Percentiles rank a stretch among this genome's conserved stretches.
Evolutionary conservation across 1,284 basidiomycete species (phyloP).

Genomic region (Moesziomyces sp.): DNA sequence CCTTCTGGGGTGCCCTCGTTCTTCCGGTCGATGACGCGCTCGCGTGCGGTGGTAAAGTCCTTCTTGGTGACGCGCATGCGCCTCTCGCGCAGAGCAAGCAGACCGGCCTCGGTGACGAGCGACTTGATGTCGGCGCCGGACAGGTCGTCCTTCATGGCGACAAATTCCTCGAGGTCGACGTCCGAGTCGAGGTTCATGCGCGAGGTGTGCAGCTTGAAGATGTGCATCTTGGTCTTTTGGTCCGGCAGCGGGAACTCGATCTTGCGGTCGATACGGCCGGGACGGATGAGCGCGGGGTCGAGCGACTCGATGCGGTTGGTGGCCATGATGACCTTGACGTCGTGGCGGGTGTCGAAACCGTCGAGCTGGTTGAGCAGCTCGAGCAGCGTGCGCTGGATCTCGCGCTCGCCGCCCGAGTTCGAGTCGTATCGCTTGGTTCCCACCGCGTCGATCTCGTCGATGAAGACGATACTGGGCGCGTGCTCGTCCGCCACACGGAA

Average conservation of each 20-base stretch:
- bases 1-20: slow-evolving; percentile 64
- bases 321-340: slow-evolving; percentile 89
- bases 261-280: slow-evolving; percentile 99
- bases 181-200: slow-evolving; percentile 93
- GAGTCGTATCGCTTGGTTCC: slow-evolving; percentile 71
- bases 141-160: slow-evolving; percentile 94
- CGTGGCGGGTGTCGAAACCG: slow-evolving; percentile 97
- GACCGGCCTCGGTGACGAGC: slow-evolving; percentile 81
- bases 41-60: slow-evolving; percentile 65
- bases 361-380: slow-evolving; percentile 80
- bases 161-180: slow-evolving; percentile 95
- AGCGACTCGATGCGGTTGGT: slow-evolving; percentile 93
- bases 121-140: slow-evolving; percentile 96
- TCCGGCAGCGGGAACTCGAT: slow-evolving; percentile 72
- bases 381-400: slow-evolving; percentile 70
- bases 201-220: slow-evolving; percentile 95
- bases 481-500: slow-evolving; percentile 70
- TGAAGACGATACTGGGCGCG: slow-evolving; percentile 70
- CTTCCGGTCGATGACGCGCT: slow-evolving; percentile 66
- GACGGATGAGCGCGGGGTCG: slow-evolving; percentile 95
- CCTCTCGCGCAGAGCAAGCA: slow-evolving; percentile 91
- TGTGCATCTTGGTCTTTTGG: slow-evolving; percentile 74
- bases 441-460: slow-evolving; percentile 71
- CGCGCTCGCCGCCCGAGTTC: slow-evolving; percentile 70
- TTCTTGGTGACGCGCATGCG: slow-evolving; percentile 94